These are phyloP conservation scores for Phytophthora tubulina DNA, from an alignment of 352 stramenopile genomes.

Conservation along the genomic window DNA sequence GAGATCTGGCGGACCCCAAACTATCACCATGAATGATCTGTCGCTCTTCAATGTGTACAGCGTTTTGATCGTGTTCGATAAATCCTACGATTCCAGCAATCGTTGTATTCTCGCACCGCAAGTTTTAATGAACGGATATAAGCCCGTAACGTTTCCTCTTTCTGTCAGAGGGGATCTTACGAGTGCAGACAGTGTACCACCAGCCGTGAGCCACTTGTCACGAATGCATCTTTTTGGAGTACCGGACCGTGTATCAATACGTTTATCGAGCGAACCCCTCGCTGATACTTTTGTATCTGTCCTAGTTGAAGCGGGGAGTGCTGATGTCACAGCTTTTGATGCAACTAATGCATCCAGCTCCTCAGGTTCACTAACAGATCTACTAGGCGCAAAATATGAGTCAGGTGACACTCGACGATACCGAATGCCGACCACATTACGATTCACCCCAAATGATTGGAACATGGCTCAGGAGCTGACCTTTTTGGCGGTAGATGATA, in stretches of 20 bases:
- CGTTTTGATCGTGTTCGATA: constrained; percentile 59
- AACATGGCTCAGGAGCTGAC: constrained; percentile 58
- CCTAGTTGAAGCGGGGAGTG: constrained; percentile 37
- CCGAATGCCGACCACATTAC: constrained; percentile 51
- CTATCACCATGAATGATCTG: constrained; percentile 39
- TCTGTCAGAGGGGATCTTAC: constrained; percentile 54
- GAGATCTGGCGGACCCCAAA: constrained; percentile 57
- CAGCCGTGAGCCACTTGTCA: constrained; percentile 51
- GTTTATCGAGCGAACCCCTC: constrained; percentile 68
- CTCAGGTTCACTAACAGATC: constrained; percentile 17
- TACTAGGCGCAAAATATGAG: constrained; percentile 58
- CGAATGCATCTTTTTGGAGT: constrained; percentile 65
- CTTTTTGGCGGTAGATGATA: constrained; percentile 71
- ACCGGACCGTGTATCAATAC: constrained; percentile 43
- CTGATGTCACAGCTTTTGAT: constrained; percentile 51
- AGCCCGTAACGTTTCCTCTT: constrained; percentile 59
- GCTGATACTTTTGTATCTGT: constrained; percentile 54
- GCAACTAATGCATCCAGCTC: constrained; percentile 40
- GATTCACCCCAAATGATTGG: constrained; percentile 72
- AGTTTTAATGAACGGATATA: constrained; percentile 47
- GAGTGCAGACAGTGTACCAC: constrained; percentile 42
- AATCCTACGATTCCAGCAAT: constrained; percentile 60
- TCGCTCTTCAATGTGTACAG: constrained; percentile 33
- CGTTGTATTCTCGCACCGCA: constrained; percentile 54
- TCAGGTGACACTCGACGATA: constrained; percentile 44